These are phyloP conservation scores for Ceratocystiopsis sp. DNA, from an alignment of 2,329 filamentous ascomycete genomes.

Conservation along the genomic window DNA sequence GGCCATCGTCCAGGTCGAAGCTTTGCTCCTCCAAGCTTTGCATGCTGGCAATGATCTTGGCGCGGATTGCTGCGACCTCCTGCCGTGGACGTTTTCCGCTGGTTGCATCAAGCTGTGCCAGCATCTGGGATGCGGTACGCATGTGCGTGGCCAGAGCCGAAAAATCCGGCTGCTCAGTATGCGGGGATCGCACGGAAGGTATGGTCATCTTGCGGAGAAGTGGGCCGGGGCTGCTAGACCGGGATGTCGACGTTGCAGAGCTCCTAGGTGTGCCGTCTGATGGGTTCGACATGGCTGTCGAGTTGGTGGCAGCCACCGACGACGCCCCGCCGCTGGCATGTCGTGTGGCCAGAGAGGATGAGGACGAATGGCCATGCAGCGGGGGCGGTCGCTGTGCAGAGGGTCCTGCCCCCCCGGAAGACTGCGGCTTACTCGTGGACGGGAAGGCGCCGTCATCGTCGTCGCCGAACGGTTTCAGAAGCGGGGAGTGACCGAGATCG, in stretches of 20 bases:
- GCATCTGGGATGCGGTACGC: slow-evolving; percentile 74
- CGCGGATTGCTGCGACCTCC: slow-evolving; percentile 68
- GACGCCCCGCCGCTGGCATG: slow-evolving; percentile 18
- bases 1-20: slow-evolving; percentile 58
- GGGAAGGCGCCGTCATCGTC: slow-evolving; percentile 9
- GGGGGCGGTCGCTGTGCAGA: not conserved
- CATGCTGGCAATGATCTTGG: slow-evolving; percentile 83
- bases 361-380: not conserved
- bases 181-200: slow-evolving; percentile 31
- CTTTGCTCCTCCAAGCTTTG: slow-evolving; percentile 74
- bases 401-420: not conserved
- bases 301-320: slow-evolving; percentile 40
- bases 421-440: not conserved
- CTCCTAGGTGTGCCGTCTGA: slow-evolving; percentile 50
- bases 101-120: slow-evolving; percentile 66
- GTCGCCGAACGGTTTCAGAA: slow-evolving; percentile 42
- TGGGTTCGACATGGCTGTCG: slow-evolving; percentile 46
- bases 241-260: slow-evolving; percentile 49
- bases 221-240: slow-evolving; percentile 47
- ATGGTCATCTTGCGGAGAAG: slow-evolving; percentile 42
- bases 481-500: slow-evolving; percentile 57
- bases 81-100: slow-evolving; percentile 63
- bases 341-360: slow-evolving; percentile 2
- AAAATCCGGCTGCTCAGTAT: slow-evolving; percentile 59
- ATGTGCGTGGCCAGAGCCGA: slow-evolving; percentile 74